A percentile compares a stretch with the other conserved stretches of the same genome.
phyloP scores from a whole-genome alignment of 352 stramenopile genomes.

The Thraustochytrium sp. region DNA sequence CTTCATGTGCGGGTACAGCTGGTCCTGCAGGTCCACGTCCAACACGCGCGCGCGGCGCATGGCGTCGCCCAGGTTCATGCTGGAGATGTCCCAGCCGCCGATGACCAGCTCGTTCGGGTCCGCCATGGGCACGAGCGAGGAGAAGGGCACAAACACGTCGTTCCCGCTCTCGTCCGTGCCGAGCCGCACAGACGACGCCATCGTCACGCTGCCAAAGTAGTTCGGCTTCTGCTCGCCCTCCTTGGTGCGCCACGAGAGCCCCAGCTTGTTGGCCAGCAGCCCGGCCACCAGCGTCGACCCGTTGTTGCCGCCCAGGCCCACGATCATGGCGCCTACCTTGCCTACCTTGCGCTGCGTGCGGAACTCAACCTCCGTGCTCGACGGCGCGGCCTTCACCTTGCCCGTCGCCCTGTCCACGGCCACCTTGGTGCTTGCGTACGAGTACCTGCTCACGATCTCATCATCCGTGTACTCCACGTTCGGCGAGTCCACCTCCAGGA shows the following conservation, averaged over 20 bases:
- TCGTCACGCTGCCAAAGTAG: conserved; percentile 95
- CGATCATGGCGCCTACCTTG: conserved; percentile 90
- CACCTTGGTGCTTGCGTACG: conserved; percentile 73
- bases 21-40: conserved; percentile 91
- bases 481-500: conserved; percentile 24
- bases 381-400: conserved; percentile 76
- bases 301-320: conserved; percentile 98
- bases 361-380: conserved; percentile 88
- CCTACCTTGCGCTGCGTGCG: conserved; percentile 91
- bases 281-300: conserved; percentile 83
- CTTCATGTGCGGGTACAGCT: conserved; percentile 92
- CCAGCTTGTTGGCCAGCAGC: conserved; percentile 93
- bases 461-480: conserved; percentile 92
- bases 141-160: conserved; percentile 93
- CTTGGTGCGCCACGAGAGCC: conserved; percentile 94
- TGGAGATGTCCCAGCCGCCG: conserved; percentile 97
- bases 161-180: conserved; percentile 84
- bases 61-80: conserved; percentile 88
- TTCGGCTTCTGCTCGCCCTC: conserved; percentile 88
- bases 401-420: conserved; percentile 54
- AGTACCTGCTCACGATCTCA: conserved; percentile 92
- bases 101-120: conserved; percentile 95
- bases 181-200: conserved; percentile 92
- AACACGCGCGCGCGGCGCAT: conserved; percentile 91
- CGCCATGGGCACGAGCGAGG: conserved; percentile 94